These are phyloP conservation scores for Saccharum spontaneum DNA, from an alignment of 176 grass and related monocot species.

Conservation along the genomic window DNA sequence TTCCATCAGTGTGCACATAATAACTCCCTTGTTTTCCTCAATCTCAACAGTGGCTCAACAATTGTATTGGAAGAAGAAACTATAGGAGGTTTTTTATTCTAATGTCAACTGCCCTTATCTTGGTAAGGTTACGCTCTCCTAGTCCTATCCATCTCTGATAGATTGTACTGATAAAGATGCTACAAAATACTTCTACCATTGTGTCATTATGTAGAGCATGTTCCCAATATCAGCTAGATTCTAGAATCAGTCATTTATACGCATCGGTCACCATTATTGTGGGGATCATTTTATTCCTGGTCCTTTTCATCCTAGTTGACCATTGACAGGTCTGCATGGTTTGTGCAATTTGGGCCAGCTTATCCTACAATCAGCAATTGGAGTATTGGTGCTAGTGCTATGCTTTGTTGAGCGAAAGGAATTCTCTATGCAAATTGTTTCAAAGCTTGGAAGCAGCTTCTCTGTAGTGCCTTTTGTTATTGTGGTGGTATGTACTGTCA, in stretches of 20 bases:
- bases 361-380: slow-evolving; percentile 85
- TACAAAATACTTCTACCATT: background rate
- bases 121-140: slow-evolving; percentile 68
- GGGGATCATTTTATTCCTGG: slow-evolving; percentile 76
- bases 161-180: slow-evolving; percentile 17
- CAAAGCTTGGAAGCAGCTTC: slow-evolving; percentile 98
- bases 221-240: background rate
- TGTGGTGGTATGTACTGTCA: slow-evolving; percentile 70
- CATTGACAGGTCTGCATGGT: slow-evolving; percentile 93
- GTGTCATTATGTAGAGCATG: slow-evolving; percentile 4
- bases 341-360: slow-evolving; percentile 91
- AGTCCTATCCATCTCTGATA: slow-evolving; percentile 27
- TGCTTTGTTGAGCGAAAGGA: slow-evolving; percentile 85
- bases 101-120: slow-evolving; percentile 77
- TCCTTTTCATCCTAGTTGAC: slow-evolving; percentile 99
- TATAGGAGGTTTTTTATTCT: slow-evolving; percentile 94
- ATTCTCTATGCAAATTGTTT: slow-evolving; percentile 72
- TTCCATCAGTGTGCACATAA: background rate
- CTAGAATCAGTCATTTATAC: slow-evolving; percentile 4
- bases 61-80: slow-evolving; percentile 97
- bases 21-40: slow-evolving; percentile 21
- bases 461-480: slow-evolving; percentile 85
- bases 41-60: slow-evolving; percentile 89
- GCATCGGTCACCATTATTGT: slow-evolving; percentile 27
- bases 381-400: slow-evolving; percentile 89